Evolutionary conservation across 805 yeast species (phyloP).

Genomic region (Pichia heedii): DNA sequence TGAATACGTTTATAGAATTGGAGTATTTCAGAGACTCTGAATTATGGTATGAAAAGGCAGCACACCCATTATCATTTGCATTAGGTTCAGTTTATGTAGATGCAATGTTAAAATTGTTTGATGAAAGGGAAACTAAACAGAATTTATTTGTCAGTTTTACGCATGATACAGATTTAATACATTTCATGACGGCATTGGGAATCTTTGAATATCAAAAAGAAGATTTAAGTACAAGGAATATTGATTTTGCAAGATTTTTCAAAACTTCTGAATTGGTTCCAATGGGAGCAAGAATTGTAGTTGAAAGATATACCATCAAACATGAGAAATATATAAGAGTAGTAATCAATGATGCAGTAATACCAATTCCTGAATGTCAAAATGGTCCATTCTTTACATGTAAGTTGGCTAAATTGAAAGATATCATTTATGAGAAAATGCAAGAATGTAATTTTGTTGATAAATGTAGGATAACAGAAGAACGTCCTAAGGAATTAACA

Average conservation of each 20-base stretch:
- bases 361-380: constrained; percentile 38
- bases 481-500: constrained; percentile 14
- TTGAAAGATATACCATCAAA: constrained; percentile 35
- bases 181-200: constrained; percentile 58
- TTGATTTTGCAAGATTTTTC: constrained; percentile 37
- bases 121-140: constrained; percentile 14
- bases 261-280: constrained; percentile 40
- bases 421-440: constrained; percentile 1
- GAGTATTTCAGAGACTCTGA: constrained; percentile 53
- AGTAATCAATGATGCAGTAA: constrained; percentile 45
- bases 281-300: constrained; percentile 45
- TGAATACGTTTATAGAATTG: constrained; percentile 54
- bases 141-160: constrained; percentile 47
- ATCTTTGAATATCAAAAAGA: constrained; percentile 29
- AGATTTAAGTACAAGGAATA: constrained; percentile 31
- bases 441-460: constrained; percentile 29
- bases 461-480: constrained; percentile 13
- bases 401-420: constrained; percentile 20
- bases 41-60: constrained; percentile 54
- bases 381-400: constrained; percentile 49
- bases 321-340: constrained; percentile 32
- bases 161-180: constrained; percentile 62
- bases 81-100: constrained; percentile 57
- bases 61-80: constrained; percentile 43
- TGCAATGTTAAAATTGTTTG: constrained; percentile 26